Conservation (phyloP, 2,329 filamentous ascomycete genomes). For the Scolecobasidium constrictum region DNA sequence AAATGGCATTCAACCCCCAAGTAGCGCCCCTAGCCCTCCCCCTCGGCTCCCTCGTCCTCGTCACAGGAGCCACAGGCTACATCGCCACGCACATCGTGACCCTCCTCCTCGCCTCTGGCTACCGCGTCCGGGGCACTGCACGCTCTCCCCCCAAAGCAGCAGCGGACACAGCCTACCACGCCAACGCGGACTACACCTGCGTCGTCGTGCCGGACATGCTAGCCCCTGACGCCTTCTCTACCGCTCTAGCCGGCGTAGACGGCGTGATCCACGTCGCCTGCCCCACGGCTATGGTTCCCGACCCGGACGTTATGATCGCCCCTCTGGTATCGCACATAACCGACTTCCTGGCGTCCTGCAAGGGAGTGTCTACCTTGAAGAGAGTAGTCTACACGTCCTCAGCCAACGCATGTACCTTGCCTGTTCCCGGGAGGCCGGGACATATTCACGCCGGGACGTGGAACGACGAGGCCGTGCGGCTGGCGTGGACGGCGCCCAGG, state of each 20-base stretch:
- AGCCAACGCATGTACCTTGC: conserved; percentile 22
- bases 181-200: no score
- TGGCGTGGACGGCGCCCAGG: conserved; percentile 23
- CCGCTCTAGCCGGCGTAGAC: conserved; percentile 18
- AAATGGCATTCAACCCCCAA: no score
- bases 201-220: no score
- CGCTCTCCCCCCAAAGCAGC: no score
- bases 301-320: conserved; percentile 33
- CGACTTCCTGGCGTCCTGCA: conserved; percentile 27
- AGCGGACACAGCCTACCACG: no score
- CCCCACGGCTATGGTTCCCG: conserved; percentile 22
- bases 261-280: conserved; percentile 33
- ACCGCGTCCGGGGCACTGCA: conserved; percentile 5
- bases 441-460: conserved; percentile 23
- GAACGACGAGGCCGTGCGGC: conserved; percentile 25
- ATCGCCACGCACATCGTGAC: conserved; percentile 8
- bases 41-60: conserved; percentile 4
- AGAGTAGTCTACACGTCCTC: conserved; percentile 30
- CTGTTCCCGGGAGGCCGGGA: conserved; percentile 24
- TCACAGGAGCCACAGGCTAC: conserved; percentile 8
- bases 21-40: conserved; percentile 5
- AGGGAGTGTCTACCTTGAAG: conserved; percentile 28
- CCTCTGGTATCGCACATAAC: conserved; percentile 22
- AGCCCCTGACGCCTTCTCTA: no score
- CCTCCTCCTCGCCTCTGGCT: conserved; percentile 5